Conservation (phyloP, 495 filamentous ascomycete genomes). For the Bathelium albidoporum region DNA sequence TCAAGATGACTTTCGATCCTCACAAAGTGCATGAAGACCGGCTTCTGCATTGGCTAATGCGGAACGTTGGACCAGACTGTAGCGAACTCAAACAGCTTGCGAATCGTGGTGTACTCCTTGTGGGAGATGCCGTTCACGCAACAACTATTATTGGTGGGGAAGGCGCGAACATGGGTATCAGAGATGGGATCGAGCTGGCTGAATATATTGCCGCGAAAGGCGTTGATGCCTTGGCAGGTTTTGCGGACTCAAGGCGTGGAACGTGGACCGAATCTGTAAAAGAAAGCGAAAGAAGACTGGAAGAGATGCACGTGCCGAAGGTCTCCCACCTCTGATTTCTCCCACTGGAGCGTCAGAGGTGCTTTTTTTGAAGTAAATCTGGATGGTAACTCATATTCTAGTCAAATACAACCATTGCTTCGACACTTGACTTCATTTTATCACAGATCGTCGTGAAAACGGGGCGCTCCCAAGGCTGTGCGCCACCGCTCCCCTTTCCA, state of each 20-base stretch:
- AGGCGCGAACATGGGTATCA: constrained; percentile 34
- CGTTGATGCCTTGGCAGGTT: constrained; percentile 12
- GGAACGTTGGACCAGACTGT: constrained; percentile 13
- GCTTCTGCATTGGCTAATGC: constrained; percentile 37
- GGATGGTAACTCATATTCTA: too few relatives aligned
- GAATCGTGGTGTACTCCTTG: constrained; percentile 23
- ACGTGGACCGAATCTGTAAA: neutral
- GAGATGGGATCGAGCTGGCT: constrained; percentile 32
- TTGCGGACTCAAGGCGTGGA: constrained; percentile 1
- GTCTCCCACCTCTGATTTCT: neutral
- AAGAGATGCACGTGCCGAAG: neutral
- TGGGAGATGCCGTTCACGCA: constrained; percentile 34
- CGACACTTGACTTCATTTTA: too few relatives aligned
- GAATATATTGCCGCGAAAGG: constrained; percentile 22
- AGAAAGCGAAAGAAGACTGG: neutral
- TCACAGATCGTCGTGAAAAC: neutral
- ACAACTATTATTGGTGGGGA: constrained; percentile 34
- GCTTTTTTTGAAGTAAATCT: too few relatives aligned
- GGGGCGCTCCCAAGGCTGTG: neutral
- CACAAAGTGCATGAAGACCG: constrained; percentile 25
- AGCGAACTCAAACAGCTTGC: constrained; percentile 21
- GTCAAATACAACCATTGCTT: too few relatives aligned
- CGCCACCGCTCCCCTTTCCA: constrained; percentile 7
- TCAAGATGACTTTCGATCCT: constrained; percentile 27
- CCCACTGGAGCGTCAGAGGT: too few relatives aligned